A percentile compares a stretch with the other conserved stretches of the same genome.
phyloP scores from a whole-genome alignment of 2,329 filamentous ascomycete species.

The Aspergillus aculeatinus region DNA sequence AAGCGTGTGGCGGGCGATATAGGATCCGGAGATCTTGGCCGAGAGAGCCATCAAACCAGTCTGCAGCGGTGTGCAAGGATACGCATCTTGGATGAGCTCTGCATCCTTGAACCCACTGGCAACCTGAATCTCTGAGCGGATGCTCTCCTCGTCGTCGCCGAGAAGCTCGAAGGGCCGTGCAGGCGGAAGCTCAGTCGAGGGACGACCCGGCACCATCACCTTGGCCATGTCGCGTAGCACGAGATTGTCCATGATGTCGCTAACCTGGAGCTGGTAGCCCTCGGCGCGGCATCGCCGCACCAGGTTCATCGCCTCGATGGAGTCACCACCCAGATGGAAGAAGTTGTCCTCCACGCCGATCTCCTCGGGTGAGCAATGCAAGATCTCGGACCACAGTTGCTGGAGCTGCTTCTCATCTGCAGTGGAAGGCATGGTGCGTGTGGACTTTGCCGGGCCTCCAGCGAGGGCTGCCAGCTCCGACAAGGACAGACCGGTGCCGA shows the following conservation, averaged over 20 bases:
- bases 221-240: conserved; percentile 36
- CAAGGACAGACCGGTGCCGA: conserved; percentile 20
- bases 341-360: conserved; percentile 22
- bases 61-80: conserved; percentile 31
- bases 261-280: conserved; percentile 18
- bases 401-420: conserved; percentile 11
- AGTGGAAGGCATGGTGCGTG: conserved; percentile 8
- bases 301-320: conserved; percentile 25
- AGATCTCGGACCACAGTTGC: conserved; percentile 13
- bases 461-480: conserved; percentile 2
- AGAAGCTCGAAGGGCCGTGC: conserved; percentile 8
- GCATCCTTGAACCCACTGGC: conserved; percentile 14
- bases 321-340: conserved; percentile 27
- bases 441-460: background rate
- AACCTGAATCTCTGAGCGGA: conserved; percentile 6
- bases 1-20: conserved; percentile 39
- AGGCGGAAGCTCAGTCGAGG: background rate
- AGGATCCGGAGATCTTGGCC: conserved; percentile 35
- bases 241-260: conserved; percentile 28
- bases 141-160: background rate
- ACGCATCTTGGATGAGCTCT: conserved; percentile 26
- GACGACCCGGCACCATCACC: conserved; percentile 4
- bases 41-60: conserved; percentile 37
- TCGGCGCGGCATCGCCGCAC: conserved; percentile 8
- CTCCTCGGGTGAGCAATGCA: conserved; percentile 1